Base-by-base conservation (phyloP, 1,284 basidiomycete species). In the Schizophyllum commune region DNA sequence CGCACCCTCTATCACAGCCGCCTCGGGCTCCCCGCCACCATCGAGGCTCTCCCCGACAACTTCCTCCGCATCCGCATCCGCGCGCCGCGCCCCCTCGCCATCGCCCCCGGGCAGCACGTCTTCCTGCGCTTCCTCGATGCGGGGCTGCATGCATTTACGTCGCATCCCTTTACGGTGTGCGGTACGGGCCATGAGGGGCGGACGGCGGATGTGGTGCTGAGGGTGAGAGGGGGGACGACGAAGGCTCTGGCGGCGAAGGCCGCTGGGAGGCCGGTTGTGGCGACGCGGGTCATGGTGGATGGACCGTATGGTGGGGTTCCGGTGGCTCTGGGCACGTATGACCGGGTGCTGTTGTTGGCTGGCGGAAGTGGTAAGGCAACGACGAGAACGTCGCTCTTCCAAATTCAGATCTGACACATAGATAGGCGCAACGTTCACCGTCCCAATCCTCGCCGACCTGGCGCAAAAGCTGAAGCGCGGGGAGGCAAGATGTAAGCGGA, bases 91-190 rank as follows among this genome's bases (percentile, higher is more conserved):
- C 62, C 65, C 15, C 59, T 75, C 34, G 65, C 59, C 20, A 79
- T 77, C 77, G 61, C 63, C 4, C 73, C 76, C 0, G 78, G 78
- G 2, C 77, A 78, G 65, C 76, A 79, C 65, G 72, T 73, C 66
- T 79, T 77, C 63, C 64, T 79, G 33, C 75, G 77, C 27, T 72
- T 79, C 66, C 61, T 72, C 19, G 64, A 64, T 15, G 59, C 68
- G 17, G 68, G 70, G 1, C 62, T 63, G 8, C 69, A 71, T 56
- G 61, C 65, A 13, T 64, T 69, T 53, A 72, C 72, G 52, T 71
- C 74, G 22, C 78, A 79, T 63, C 78, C 78, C 15, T 77, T 78
- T 67, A 77, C 77, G 5, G 67, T 78, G 51, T 27, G 67, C 75
- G 55, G 17, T 5, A 22, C 47, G 33, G 58, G 58, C 5, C 53